Percentiles rank a stretch among this genome's conserved stretches.
phyloP scores from a whole-genome alignment of 73 alveolate genomes.

The Paraurostyla sp. region DNA sequence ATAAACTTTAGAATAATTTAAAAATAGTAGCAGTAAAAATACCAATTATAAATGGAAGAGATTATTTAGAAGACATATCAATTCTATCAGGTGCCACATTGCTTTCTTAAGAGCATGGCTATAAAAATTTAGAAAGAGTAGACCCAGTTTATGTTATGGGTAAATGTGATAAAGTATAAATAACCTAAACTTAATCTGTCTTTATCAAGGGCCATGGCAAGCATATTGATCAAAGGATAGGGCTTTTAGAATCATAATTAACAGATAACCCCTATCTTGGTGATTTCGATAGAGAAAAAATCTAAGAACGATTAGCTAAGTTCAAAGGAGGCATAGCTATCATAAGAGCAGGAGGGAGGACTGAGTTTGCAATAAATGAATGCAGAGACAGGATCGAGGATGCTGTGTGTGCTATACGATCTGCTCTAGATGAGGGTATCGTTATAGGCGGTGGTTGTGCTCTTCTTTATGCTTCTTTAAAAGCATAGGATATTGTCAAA shows the following conservation, averaged over 20 bases:
- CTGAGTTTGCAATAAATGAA: slow-evolving; percentile 68
- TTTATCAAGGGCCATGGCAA: slow-evolving; percentile 67
- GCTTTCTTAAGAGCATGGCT: slow-evolving; percentile 50
- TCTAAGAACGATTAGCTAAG: slow-evolving; percentile 66
- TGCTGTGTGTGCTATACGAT: slow-evolving; percentile 52
- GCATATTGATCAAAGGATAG: slow-evolving; percentile 34
- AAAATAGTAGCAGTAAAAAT: slow-evolving; percentile 65
- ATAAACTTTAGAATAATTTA: slow-evolving; percentile 49
- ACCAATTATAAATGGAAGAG: slow-evolving; percentile 59
- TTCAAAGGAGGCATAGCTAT: slow-evolving; percentile 73
- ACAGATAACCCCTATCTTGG: slow-evolving; percentile 11
- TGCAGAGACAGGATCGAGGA: slow-evolving; percentile 74
- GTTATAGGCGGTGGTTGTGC: slow-evolving; percentile 70
- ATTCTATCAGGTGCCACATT: slow-evolving; percentile 60
- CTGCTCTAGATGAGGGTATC: slow-evolving; percentile 63
- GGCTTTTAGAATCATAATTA: slow-evolving; percentile 33
- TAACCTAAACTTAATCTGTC: slow-evolving; percentile 37
- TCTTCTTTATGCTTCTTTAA: slow-evolving; percentile 36
- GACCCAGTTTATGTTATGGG: slow-evolving; percentile 67
- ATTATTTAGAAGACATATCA: slow-evolving; percentile 59
- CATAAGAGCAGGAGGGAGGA: slow-evolving; percentile 62
- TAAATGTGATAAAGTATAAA: slow-evolving; percentile 43
- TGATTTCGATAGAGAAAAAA: slow-evolving; percentile 60
- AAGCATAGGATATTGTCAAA: background rate
- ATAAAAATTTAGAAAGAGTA: background rate